These are phyloP conservation scores for Penicillium longicatenatum DNA, from an alignment of 495 filamentous ascomycete genomes.

Conservation along the genomic window DNA sequence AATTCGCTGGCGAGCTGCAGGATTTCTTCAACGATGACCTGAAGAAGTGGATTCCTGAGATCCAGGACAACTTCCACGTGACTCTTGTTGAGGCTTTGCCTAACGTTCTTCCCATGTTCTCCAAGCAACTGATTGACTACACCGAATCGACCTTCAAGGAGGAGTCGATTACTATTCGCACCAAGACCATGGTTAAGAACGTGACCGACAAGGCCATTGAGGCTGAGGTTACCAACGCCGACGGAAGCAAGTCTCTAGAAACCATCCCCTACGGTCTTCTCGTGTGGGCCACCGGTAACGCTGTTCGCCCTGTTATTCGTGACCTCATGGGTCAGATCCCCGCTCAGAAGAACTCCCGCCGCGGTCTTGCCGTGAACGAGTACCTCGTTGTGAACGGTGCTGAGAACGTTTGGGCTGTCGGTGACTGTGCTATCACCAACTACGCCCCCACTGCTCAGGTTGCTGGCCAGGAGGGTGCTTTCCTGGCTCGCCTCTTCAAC, in stretches of 20 bases:
- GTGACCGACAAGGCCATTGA: constrained; percentile 95
- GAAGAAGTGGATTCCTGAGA: constrained; percentile 96
- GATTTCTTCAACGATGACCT: constrained; percentile 99
- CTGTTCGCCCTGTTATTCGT: constrained; percentile 80
- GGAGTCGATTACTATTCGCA: constrained; percentile 93
- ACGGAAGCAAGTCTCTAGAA: constrained; percentile 79
- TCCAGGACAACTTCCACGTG: constrained; percentile 90
- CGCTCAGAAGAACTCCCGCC: constrained; percentile 91
- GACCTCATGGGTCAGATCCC: constrained; percentile 92
- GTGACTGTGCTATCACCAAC: constrained; percentile 91
- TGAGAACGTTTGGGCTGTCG: constrained; percentile 91
- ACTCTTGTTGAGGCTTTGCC: constrained; percentile 98
- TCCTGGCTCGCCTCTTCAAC: constrained; percentile 95
- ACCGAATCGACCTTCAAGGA: constrained; percentile 99
- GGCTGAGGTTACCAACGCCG: constrained; percentile 82
- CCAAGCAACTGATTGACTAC: constrained; percentile 98
- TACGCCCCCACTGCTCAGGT: constrained; percentile 98
- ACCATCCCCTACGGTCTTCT: constrained; percentile 92
- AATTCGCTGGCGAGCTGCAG: constrained; percentile 96
- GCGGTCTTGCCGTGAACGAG: constrained; percentile 94
- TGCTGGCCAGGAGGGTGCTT: constrained; percentile 91
- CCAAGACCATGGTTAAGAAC: constrained; percentile 98
- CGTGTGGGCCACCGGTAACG: constrained; percentile 98
- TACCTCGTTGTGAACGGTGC: constrained; percentile 97
- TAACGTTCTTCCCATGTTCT: constrained; percentile 97